Evolutionary conservation across 768 basidiomycete species (phyloP).

Genomic region (Flagelloscypha sp.): DNA sequence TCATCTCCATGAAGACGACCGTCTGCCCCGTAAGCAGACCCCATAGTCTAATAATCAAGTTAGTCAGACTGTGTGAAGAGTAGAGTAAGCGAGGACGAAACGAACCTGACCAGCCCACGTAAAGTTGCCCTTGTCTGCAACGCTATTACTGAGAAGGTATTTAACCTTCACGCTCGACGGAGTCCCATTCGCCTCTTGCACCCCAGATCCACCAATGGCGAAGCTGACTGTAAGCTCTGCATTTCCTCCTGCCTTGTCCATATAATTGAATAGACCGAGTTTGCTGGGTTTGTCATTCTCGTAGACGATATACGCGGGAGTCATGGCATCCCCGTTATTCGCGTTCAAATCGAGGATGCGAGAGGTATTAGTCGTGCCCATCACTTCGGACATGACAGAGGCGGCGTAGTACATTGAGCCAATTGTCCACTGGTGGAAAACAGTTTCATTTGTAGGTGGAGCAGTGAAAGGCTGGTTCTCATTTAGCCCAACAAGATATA

Average conservation of each 20-base stretch:
- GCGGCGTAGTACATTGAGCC: slow-evolving; percentile 37
- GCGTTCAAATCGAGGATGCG: slow-evolving; percentile 61
- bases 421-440: slow-evolving; percentile 11
- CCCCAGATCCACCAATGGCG: slow-evolving; percentile 34
- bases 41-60: slow-evolving; percentile 51
- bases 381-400: slow-evolving; percentile 33
- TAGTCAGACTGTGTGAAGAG: too few species aligned
- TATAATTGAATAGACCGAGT: slow-evolving; percentile 66
- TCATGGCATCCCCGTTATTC: slow-evolving; percentile 41
- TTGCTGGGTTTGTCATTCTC: slow-evolving; percentile 58
- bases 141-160: slow-evolving; percentile 49
- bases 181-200: slow-evolving; percentile 26
- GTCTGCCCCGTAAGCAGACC: slow-evolving; percentile 50
- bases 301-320: slow-evolving; percentile 68
- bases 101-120: slow-evolving; percentile 72
- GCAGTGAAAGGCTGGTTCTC: slow-evolving; percentile 13
- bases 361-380: slow-evolving; percentile 45
- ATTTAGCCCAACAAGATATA: slow-evolving; percentile 31
- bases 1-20: slow-evolving; percentile 54
- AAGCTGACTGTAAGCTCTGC: slow-evolving; percentile 47
- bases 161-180: slow-evolving; percentile 46
- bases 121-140: slow-evolving; percentile 52
- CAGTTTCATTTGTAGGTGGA: slow-evolving; percentile 29
- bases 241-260: slow-evolving; percentile 49
- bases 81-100: neutral